Evolutionary conservation across 2,329 filamentous ascomycete species (phyloP).

Genomic region (Penicillium sp.): DNA sequence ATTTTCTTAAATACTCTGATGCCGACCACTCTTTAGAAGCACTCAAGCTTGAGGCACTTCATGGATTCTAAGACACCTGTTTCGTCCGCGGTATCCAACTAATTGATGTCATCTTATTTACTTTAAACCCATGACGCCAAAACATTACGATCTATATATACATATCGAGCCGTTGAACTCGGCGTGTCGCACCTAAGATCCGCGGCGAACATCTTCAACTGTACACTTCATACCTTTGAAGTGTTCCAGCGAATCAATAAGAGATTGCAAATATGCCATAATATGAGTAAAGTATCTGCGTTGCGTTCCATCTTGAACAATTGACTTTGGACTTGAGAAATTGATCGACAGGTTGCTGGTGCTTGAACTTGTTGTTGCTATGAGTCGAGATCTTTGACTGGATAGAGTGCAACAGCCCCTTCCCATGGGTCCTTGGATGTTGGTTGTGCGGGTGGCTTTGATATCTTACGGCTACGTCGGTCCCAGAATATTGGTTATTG

Average conservation of each 20-base stretch:
- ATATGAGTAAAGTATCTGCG: not conserved
- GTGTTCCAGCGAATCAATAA: not conserved
- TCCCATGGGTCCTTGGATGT: not conserved
- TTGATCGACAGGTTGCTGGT: not conserved
- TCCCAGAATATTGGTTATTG: not conserved
- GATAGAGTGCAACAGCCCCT: not conserved
- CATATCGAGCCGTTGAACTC: not conserved
- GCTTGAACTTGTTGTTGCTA: not conserved
- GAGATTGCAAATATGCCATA: not conserved
- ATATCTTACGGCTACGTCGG: not conserved
- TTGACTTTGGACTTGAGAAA: not conserved
- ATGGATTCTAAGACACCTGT: not conserved
- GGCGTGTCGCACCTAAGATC: not conserved
- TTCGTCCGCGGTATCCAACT: not conserved
- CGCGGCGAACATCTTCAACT: not conserved
- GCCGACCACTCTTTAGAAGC: not conserved
- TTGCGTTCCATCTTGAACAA: not conserved
- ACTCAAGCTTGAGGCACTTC: not conserved
- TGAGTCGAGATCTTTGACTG: not conserved
- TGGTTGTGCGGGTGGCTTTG: not conserved
- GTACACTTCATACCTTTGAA: not conserved
- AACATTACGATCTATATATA: not conserved
- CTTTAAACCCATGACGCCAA: not conserved
- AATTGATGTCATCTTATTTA: not conserved
- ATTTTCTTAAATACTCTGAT: slow-evolving; percentile 19